Evolutionary conservation across 2,329 filamentous ascomycete species (phyloP).

Genomic region (Aspergillus viridinutans): DNA sequence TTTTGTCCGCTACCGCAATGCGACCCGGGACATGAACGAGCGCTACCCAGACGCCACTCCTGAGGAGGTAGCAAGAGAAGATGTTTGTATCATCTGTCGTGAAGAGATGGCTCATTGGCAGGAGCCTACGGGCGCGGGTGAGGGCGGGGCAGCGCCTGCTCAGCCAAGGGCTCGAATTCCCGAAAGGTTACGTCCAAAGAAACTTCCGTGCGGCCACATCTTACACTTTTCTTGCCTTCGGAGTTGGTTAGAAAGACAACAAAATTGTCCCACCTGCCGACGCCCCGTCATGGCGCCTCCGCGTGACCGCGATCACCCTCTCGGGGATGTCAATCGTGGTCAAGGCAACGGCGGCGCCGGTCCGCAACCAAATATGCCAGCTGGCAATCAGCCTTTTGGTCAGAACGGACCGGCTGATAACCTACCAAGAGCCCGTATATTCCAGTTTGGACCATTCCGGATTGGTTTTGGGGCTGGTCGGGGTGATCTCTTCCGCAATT

Average conservation of each 20-base stretch:
- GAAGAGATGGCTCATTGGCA: slow-evolving; percentile 90
- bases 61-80: slow-evolving; percentile 78
- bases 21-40: slow-evolving; percentile 88
- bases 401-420: slow-evolving; percentile 36
- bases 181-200: slow-evolving; percentile 85
- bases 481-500: slow-evolving; percentile 59
- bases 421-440: slow-evolving; percentile 54
- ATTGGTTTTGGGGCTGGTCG: slow-evolving; percentile 65
- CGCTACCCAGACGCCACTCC: slow-evolving; percentile 84
- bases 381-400: slow-evolving; percentile 37
- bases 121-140: slow-evolving; percentile 42
- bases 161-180: slow-evolving; percentile 50
- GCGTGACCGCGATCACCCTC: slow-evolving; percentile 29
- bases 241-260: slow-evolving; percentile 95
- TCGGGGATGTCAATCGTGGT: slow-evolving; percentile 23
- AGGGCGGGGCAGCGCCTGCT: slow-evolving; percentile 14
- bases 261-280: slow-evolving; percentile 93
- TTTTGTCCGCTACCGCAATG: slow-evolving; percentile 83
- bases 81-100: slow-evolving; percentile 95
- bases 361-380: slow-evolving; percentile 26
- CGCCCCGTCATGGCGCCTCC: slow-evolving; percentile 64
- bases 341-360: slow-evolving; percentile 21
- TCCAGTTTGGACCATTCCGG: slow-evolving; percentile 70
- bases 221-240: slow-evolving; percentile 90
- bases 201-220: slow-evolving; percentile 92